Conservation (phyloP, 2,329 filamentous ascomycete genomes). For the Lecanosticta acicola region DNA sequence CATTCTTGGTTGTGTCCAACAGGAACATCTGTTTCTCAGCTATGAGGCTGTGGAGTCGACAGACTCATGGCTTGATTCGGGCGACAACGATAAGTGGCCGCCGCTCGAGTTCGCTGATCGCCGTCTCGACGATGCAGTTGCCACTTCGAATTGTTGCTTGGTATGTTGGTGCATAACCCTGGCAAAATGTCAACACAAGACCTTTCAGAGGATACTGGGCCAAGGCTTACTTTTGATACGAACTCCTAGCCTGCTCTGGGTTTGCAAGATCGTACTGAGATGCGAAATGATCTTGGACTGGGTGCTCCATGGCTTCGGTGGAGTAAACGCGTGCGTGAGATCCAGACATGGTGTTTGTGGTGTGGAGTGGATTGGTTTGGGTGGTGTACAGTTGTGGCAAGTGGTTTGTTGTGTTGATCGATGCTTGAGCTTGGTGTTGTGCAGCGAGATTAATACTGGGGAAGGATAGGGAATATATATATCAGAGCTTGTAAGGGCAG, state of each 20-base stretch:
- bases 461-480: no score
- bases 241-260: conserved; percentile 36
- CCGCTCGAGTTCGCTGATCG: conserved; percentile 29
- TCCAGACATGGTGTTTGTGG: conserved; percentile 4
- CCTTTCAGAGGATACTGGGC: no score
- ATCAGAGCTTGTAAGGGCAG: background rate
- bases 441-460: no score
- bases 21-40: background rate
- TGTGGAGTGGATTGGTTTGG: background rate
- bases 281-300: conserved; percentile 40
- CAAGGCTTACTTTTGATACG: conserved; percentile 39
- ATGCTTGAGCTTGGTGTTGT: no score
- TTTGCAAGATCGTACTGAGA: conserved; percentile 41
- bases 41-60: conserved; percentile 26
- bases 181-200: conserved; percentile 7
- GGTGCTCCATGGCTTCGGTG: conserved; percentile 8
- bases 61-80: conserved; percentile 25
- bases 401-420: conserved; percentile 1
- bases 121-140: conserved; percentile 42
- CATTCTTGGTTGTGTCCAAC: no score
- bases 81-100: conserved; percentile 17
- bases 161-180: conserved; percentile 49
- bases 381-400: no score
- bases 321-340: conserved; percentile 8
- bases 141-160: conserved; percentile 43